Evolutionary conservation across 148 eudicot species (phyloP), one percentile per base, ranked within the genome.

Genomic region (Rhododendron kiyosumense): DNA sequence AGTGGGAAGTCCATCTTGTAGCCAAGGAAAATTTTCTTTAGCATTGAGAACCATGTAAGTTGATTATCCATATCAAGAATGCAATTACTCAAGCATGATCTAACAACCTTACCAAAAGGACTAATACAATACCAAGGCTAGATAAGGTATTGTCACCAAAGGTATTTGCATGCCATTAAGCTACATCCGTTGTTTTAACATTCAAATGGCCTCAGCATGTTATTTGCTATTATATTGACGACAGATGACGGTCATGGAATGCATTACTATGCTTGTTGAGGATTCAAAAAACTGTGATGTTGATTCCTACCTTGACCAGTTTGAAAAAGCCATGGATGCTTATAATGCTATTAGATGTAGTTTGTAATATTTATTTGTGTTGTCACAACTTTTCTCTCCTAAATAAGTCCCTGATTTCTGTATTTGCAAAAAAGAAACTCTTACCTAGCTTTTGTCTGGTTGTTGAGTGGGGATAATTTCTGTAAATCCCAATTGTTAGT

Each of bases 381-480:
- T 5, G 18, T 43, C 80, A 43, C 28, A 77, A 9, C 26, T 7
- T 43, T 77, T 41, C 49, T 77, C 26, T 43, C 49, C 81, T 10
- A 32, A 57, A 74, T 7, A 78, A 7, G 51, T 38, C 38, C 38
- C 38, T 36, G 38, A 36, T 36, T 36, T 36, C 38, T 36, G 38
- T 36, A 36, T 36, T 34, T 36, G 38, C 38, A 36, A 36, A 36
- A 36, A 36, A 36, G 38, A 36, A 36, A 36, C 38, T 36, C 38
- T 36, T 36, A 2, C 38, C 38, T 36, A 36, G 38, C 38, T 36
- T 22, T 57, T 34, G 38, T 46, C 24, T 28, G 26, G 34, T 34
- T 76, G 46, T 86, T 78, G 51, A 73, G 36, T 85, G 30, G 45
- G 79, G 38, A 30, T 43, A 48, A 57, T 79, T 75, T 75, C 15